A percentile compares a stretch with the other conserved stretches of the same genome.
Evolutionary conservation across 257 asterid species (phyloP).

Genomic region (Oldenlandia corymbosa): DNA sequence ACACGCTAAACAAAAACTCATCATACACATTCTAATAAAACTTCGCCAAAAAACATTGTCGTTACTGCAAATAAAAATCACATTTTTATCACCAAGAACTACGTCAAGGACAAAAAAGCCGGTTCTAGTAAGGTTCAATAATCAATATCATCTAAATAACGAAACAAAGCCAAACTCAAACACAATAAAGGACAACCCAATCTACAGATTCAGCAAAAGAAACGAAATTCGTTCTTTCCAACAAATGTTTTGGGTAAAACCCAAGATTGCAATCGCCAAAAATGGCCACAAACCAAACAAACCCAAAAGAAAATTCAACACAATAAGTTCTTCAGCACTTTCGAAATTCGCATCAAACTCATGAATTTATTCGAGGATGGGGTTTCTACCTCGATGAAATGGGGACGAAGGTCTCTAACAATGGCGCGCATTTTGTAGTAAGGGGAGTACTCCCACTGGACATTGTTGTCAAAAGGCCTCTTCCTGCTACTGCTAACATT

Average conservation of each 20-base stretch:
- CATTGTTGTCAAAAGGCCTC: constrained; percentile 39
- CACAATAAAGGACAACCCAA: neutral
- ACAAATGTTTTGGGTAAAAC: neutral
- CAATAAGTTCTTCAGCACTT: neutral
- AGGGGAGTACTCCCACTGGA: constrained; percentile 43
- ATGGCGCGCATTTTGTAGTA: constrained; percentile 58
- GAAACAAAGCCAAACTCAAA: neutral
- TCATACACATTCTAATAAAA: neutral
- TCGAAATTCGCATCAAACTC: neutral
- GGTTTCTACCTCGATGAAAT: constrained; percentile 54
- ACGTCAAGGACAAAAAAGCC: neutral
- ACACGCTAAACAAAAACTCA: neutral
- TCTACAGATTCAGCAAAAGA: neutral
- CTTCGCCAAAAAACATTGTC: neutral
- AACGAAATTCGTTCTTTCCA: neutral
- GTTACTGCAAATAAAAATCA: neutral
- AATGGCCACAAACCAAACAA: neutral
- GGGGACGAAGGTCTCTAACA: constrained; percentile 73
- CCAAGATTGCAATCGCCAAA: neutral
- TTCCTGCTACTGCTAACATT: constrained; percentile 30
- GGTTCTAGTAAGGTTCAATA: too few species aligned
- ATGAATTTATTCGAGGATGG: neutral
- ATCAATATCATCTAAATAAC: neutral
- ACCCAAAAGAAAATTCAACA: neutral
- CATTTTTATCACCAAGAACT: neutral